Evolutionary conservation across 495 filamentous ascomycete genomes (phyloP).

Genomic region (Neurospora sp.): DNA sequence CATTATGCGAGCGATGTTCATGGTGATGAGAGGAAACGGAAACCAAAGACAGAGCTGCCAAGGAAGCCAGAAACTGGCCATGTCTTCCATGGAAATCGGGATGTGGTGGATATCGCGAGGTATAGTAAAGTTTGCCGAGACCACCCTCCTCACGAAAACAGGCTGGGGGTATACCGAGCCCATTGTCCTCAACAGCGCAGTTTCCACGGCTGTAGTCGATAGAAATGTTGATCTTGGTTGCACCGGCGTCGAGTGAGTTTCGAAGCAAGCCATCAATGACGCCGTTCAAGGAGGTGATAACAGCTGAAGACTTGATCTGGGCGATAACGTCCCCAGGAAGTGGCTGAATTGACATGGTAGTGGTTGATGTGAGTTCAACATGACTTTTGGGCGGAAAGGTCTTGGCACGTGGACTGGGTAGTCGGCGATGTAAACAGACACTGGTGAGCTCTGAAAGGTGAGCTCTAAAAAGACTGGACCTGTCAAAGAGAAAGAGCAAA

Average conservation of each 20-base stretch:
- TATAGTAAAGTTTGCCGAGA: conserved; percentile 66
- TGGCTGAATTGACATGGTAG: conserved; percentile 53
- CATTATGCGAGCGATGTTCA: conserved; percentile 53
- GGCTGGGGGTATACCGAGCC: conserved; percentile 59
- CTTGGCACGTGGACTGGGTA: not conserved
- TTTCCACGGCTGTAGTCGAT: conserved; percentile 69
- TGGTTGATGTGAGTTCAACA: conserved; percentile 1
- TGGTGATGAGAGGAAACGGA: conserved; percentile 70
- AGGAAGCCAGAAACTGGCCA: conserved; percentile 68
- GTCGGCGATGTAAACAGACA: not conserved
- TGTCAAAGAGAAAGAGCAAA: not conserved
- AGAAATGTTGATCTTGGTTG: conserved; percentile 58
- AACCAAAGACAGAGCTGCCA: conserved; percentile 67
- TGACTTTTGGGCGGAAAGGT: conserved; percentile 1
- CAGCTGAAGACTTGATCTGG: conserved; percentile 81
- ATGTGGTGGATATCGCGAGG: conserved; percentile 55
- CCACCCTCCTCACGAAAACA: conserved; percentile 66
- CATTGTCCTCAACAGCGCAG: conserved; percentile 84
- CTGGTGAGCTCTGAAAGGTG: not conserved
- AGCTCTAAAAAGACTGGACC: not conserved
- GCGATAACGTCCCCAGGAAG: conserved; percentile 66
- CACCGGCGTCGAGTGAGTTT: conserved; percentile 77
- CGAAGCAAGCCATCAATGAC: conserved; percentile 68
- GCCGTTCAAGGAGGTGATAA: conserved; percentile 62
- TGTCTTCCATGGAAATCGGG: conserved; percentile 52